phyloP scores from a whole-genome alignment of 371 early-diverging fungal species.

The Lichtheimia corymbifera region DNA sequence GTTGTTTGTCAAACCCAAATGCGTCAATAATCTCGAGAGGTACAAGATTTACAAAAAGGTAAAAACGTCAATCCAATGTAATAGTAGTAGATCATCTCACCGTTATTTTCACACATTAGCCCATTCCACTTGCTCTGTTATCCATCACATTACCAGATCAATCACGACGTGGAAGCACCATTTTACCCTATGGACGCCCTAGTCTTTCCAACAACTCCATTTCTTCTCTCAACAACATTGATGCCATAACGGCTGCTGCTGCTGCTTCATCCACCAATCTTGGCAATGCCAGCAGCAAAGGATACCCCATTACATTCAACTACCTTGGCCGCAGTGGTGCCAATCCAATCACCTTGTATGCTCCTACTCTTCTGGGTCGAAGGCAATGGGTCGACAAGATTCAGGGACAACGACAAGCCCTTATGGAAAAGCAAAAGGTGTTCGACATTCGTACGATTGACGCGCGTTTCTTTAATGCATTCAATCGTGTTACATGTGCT shows the following conservation, averaged over 20 bases:
- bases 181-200: conserved; percentile 36
- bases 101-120: conserved; percentile 31
- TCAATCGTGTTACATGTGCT: conserved; percentile 33
- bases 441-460: conserved; percentile 56
- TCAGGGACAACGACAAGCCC: conserved; percentile 62
- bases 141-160: conserved; percentile 57
- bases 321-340: conserved; percentile 74
- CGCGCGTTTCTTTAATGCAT: conserved; percentile 22
- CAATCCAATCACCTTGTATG: conserved; percentile 68
- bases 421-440: conserved; percentile 56
- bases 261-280: conserved; percentile 7
- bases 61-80: conserved; percentile 25
- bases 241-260: conserved; percentile 8
- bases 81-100: not conserved
- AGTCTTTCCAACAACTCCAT: conserved; percentile 21
- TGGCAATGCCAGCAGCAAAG: conserved; percentile 17
- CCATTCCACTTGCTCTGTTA: conserved; percentile 77
- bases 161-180: conserved; percentile 45
- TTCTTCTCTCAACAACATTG: conserved; percentile 17
- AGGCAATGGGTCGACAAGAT: conserved; percentile 84
- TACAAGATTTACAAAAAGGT: conserved; percentile 48
- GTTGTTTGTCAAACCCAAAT: conserved; percentile 69
- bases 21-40: conserved; percentile 33
- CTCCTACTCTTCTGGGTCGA: conserved; percentile 69
- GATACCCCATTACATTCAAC: conserved; percentile 67